Percentiles rank a stretch among this genome's conserved stretches.
These are phyloP conservation scores for Suillus subluteus DNA, from an alignment of 768 basidiomycete genomes.

Conservation along the genomic window DNA sequence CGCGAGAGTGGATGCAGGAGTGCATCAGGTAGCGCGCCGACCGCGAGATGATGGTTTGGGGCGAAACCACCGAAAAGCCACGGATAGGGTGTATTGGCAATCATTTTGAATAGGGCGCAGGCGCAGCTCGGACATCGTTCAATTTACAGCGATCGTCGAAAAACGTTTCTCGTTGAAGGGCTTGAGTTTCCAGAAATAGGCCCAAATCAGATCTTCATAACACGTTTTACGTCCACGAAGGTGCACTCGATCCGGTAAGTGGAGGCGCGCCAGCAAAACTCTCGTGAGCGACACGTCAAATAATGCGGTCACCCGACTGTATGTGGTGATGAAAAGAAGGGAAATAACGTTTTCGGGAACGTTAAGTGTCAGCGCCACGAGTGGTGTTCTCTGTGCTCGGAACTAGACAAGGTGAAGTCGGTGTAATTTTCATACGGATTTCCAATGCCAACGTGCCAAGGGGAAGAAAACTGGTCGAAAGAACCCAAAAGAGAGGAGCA, in stretches of 20 bases:
- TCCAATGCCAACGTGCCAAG: neutral
- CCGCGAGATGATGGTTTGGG: neutral
- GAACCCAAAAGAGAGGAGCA: neutral
- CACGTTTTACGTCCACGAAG: constrained; percentile 9
- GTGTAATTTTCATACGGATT: neutral
- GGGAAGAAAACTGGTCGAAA: neutral
- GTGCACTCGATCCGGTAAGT: neutral
- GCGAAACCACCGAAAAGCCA: neutral
- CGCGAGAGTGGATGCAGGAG: neutral
- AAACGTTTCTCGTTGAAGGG: neutral
- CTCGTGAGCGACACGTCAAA: constrained; percentile 4
- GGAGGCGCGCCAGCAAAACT: neutral
- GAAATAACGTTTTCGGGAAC: neutral
- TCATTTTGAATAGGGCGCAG: neutral
- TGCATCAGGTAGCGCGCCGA: neutral
- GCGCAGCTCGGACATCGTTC: neutral
- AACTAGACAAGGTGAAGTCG: neutral
- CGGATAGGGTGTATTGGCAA: neutral
- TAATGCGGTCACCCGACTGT: neutral
- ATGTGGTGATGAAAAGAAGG: neutral
- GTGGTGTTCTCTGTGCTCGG: neutral
- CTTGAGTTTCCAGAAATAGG: neutral
- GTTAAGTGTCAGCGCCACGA: neutral
- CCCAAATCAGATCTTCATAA: neutral
- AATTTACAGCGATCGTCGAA: neutral